These are phyloP conservation scores for Coemansia erecta DNA, from an alignment of 192 early-diverging fungal genomes.

Conservation along the genomic window DNA sequence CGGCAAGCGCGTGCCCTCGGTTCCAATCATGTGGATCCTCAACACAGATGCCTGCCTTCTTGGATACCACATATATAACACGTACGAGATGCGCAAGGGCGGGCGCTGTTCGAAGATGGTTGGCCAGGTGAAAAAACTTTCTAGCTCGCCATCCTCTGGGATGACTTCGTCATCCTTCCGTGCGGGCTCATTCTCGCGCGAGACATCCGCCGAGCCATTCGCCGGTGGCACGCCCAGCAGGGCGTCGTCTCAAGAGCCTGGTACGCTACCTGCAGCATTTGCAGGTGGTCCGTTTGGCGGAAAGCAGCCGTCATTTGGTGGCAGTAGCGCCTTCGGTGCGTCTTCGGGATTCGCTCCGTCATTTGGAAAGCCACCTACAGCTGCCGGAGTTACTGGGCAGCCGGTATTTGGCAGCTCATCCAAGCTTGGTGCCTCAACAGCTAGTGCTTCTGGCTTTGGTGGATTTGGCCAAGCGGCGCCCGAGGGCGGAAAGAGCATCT, in stretches of 20 bases:
- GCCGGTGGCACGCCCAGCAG: no score
- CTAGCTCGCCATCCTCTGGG: background rate
- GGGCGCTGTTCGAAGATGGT: conserved; percentile 49
- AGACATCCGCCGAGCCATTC: no score
- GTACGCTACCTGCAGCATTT: background rate
- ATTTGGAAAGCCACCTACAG: conserved; percentile 27
- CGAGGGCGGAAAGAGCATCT: conserved; percentile 23
- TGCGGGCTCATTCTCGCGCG: no score
- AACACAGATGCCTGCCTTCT: conserved; percentile 63
- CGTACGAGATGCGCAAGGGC: conserved; percentile 46
- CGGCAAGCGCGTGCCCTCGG: conserved; percentile 55
- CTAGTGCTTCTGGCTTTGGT: conserved; percentile 14
- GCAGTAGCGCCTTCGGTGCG: conserved; percentile 17
- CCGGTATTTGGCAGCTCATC: conserved; percentile 37
- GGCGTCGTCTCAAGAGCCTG: background rate
- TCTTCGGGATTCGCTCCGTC: conserved; percentile 8
- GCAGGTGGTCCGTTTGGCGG: conserved; percentile 12
- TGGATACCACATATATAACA: conserved; percentile 67
- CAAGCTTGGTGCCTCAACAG: conserved; percentile 12
- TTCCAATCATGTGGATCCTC: conserved; percentile 71
- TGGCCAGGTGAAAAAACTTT: conserved; percentile 15
- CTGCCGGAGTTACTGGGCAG: conserved; percentile 15
- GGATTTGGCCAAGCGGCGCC: background rate
- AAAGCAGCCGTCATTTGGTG: background rate
- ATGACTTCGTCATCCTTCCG: background rate